Percentiles rank a stretch among this genome's conserved stretches.
These are phyloP conservation scores for Saccharum hybrid DNA, from an alignment of 202 grass and related monocot genomes.

Conservation along the genomic window DNA sequence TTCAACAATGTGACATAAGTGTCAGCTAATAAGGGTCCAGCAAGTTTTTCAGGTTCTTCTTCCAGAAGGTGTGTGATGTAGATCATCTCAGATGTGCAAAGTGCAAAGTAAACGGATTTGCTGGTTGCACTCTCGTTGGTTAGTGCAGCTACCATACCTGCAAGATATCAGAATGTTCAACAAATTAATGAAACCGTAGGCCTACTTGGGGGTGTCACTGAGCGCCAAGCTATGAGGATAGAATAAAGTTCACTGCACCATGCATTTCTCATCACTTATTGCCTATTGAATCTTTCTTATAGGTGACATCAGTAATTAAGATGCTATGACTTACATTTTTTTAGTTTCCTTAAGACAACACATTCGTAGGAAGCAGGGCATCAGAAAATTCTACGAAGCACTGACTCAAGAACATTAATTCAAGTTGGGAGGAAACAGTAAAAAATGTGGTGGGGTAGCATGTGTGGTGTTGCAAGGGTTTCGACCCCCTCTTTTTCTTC, in stretches of 20 bases:
- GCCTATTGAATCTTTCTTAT: constrained; percentile 2
- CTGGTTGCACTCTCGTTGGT: constrained; percentile 98
- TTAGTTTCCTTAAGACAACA: not conserved
- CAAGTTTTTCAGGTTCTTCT: constrained; percentile 96
- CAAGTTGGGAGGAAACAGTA: not conserved
- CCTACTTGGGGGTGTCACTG: not conserved
- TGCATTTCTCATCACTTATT: constrained; percentile 20
- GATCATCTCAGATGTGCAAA: constrained; percentile 99
- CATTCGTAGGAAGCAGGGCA: constrained; percentile 14
- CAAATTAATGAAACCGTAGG: constrained; percentile 36
- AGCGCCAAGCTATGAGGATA: not conserved
- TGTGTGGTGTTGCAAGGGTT: not conserved
- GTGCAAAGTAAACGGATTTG: constrained; percentile 97
- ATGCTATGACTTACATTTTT: not conserved
- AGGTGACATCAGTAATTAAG: not conserved
- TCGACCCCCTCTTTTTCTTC: not conserved
- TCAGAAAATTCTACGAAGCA: not conserved
- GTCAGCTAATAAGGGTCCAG: constrained; percentile 91
- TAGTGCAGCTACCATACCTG: constrained; percentile 92
- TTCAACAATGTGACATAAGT: constrained; percentile 99
- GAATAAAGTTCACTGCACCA: not conserved
- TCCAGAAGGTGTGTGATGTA: constrained; percentile 96
- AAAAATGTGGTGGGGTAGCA: not conserved
- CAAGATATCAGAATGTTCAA: constrained; percentile 39
- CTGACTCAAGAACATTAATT: not conserved